phyloP scores from a whole-genome alignment of 2,329 filamentous ascomycete species.

The Epicoccum nigrum region DNA sequence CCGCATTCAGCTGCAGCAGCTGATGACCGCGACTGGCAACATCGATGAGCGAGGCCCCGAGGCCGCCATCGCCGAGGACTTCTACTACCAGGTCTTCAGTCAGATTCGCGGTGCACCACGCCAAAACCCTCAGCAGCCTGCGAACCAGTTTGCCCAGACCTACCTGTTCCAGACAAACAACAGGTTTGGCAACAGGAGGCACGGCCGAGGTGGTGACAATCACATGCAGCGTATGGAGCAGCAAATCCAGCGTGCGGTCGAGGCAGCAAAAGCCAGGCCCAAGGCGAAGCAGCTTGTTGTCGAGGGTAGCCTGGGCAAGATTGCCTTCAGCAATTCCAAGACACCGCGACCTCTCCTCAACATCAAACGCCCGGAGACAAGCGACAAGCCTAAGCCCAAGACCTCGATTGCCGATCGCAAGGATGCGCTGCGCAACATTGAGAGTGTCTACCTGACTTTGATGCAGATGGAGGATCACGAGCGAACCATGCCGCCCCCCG shows the following conservation, averaged over 20 bases:
- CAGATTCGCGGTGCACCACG: slow-evolving; percentile 90
- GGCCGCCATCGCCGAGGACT: slow-evolving; percentile 85
- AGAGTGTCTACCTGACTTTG: slow-evolving; percentile 82
- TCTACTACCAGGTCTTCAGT: slow-evolving; percentile 97
- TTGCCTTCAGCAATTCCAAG: slow-evolving; percentile 98
- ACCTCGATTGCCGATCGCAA: slow-evolving; percentile 75
- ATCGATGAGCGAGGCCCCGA: slow-evolving; percentile 80
- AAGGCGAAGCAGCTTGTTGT: slow-evolving; percentile 98
- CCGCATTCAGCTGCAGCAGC: slow-evolving; percentile 93
- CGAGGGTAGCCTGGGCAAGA: slow-evolving; percentile 94
- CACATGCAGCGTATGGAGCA: slow-evolving; percentile 99
- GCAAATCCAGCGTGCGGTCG: slow-evolving; percentile 94
- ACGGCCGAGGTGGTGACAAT: slow-evolving; percentile 86
- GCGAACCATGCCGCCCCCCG: slow-evolving; percentile 74
- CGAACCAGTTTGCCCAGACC: slow-evolving; percentile 96
- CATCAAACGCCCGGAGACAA: slow-evolving; percentile 83
- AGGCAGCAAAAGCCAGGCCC: slow-evolving; percentile 94
- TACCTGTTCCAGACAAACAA: slow-evolving; percentile 95
- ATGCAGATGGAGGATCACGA: slow-evolving; percentile 96
- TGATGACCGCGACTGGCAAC: slow-evolving; percentile 90
- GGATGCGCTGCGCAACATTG: slow-evolving; percentile 82
- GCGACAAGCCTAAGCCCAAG: slow-evolving; percentile 55
- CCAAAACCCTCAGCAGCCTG: slow-evolving; percentile 88
- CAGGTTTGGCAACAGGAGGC: slow-evolving; percentile 76
- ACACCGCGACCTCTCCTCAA: slow-evolving; percentile 94